Evolutionary conservation across 805 yeast genomes (phyloP).

Genomic region (Hanseniaspora occidentalis): DNA sequence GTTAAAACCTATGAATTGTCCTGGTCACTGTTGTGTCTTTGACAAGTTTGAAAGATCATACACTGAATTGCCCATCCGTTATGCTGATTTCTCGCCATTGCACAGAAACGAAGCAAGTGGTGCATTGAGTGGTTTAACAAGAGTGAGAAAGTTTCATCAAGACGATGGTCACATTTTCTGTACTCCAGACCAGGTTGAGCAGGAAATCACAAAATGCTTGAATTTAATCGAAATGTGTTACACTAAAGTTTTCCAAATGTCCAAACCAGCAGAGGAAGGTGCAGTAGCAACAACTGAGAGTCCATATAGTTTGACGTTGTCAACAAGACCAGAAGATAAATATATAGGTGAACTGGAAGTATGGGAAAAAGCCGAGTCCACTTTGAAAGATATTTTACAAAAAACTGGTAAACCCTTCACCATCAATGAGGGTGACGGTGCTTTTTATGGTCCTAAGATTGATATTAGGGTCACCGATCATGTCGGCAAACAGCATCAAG

Average conservation of each 20-base stretch:
- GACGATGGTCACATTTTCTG: conserved; percentile 98
- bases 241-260: conserved; percentile 36
- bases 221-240: conserved; percentile 67
- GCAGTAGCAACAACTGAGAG: conserved; percentile 30
- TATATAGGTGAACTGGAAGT: conserved; percentile 64
- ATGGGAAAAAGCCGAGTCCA: conserved; percentile 76
- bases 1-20: conserved; percentile 91
- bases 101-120: conserved; percentile 95
- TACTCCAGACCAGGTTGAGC: conserved; percentile 56
- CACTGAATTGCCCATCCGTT: conserved; percentile 75
- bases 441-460: conserved; percentile 90
- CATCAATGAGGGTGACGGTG: conserved; percentile 89
- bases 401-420: conserved; percentile 47
- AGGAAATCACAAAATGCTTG: conserved; percentile 63
- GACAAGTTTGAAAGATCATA: conserved; percentile 65
- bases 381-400: conserved; percentile 48
- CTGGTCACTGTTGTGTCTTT: conserved; percentile 85
- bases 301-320: conserved; percentile 48
- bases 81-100: conserved; percentile 79
- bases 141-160: conserved; percentile 93
- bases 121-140: conserved; percentile 79
- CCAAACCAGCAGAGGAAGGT: conserved; percentile 8
- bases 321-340: conserved; percentile 73
- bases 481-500: conserved; percentile 73
- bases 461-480: conserved; percentile 77